Evolutionary conservation across 306 rosid species (phyloP).

Genomic region (Rosa persica): DNA sequence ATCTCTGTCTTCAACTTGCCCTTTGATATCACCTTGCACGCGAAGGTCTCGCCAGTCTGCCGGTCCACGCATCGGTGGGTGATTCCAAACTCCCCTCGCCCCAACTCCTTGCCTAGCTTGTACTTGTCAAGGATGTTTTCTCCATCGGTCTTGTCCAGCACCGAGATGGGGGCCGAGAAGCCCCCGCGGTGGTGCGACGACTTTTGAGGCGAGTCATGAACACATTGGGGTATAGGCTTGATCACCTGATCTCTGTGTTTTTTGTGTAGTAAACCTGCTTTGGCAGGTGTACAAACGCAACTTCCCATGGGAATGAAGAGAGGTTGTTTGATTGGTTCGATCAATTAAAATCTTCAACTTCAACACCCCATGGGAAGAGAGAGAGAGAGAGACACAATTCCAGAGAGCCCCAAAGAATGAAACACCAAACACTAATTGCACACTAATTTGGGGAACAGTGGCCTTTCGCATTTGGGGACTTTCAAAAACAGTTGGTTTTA

Average conservation of each 20-base stretch:
- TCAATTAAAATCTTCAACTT: background rate
- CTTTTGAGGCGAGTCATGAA: conserved; percentile 11
- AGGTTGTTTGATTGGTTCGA: background rate
- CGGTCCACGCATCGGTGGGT: conserved; percentile 50
- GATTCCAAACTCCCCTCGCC: conserved; percentile 87
- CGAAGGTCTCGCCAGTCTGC: conserved; percentile 43
- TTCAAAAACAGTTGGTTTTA: conserved; percentile 4
- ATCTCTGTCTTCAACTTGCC: conserved; percentile 75
- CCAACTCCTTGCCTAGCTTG: conserved; percentile 63
- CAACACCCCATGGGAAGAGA: conserved; percentile 52
- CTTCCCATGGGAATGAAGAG: conserved; percentile 66
- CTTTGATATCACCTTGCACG: conserved; percentile 81
- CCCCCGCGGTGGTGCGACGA: conserved; percentile 15
- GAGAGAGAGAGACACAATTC: conserved; percentile 16
- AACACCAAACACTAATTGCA: background rate
- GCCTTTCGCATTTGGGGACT: conserved; percentile 8
- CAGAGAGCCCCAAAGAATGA: background rate
- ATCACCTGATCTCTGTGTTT: conserved; percentile 16
- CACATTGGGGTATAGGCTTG: conserved; percentile 9
- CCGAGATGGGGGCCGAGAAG: conserved; percentile 19
- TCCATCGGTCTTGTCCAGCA: conserved; percentile 47
- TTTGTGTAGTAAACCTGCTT: conserved; percentile 19
- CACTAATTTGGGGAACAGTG: conserved; percentile 37
- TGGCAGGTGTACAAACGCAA: conserved; percentile 63
- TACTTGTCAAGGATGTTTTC: conserved; percentile 51